Base-by-base conservation (phyloP, 2,329 filamentous ascomycete genomes). In the Ophiosphaerella narmari region DNA sequence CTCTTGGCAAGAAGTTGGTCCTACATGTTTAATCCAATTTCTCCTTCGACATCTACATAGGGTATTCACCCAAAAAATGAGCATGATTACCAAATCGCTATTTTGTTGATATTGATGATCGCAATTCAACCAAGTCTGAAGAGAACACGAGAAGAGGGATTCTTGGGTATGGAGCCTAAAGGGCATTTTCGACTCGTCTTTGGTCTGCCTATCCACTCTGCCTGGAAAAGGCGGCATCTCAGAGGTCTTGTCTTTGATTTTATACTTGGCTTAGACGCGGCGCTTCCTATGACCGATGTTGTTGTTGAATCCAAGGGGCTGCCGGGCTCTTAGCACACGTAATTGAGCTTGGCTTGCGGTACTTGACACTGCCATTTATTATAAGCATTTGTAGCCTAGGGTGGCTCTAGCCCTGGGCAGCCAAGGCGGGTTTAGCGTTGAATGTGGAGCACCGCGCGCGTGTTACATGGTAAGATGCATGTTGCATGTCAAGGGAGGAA, bases 151-250 rank as follows among this genome's bases (percentile, higher is more conserved):
- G 37, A 29, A 16, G 37, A 18, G 13, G 38, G 13, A 18, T 9
- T 35, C 36, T 33, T 41, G 29, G 36, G 13, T 26, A 13, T 1
- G 21, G 11, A 47, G 37, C 7, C 38, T 21, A 26, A 41, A 38
- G 24, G 34, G 16, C 21, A 21, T 16, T 7, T 8, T 7, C 11
- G 38, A 23, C 16, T 45, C 16, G 6, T 38, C 29, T 41, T 41
- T 41, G 23, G 32, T 36, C 13, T 29, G 21, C 23, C 9, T 34
- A 36, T 35, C 21, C 35, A 32, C 21, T 42, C 29, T 40, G 33
- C 16, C 23, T 47, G 44, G 44, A 41, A 47, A 41, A 16, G 16
- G 41, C 44, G 44, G 44, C 44, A 47, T 31, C 21, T 41, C 9
- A n/a, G 31, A 36, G 33, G 38, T 47, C 44, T 47, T 47, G 31